Base-by-base conservation (phyloP, 345 rosid genomes). In the Lagerstroemia speciosa region DNA sequence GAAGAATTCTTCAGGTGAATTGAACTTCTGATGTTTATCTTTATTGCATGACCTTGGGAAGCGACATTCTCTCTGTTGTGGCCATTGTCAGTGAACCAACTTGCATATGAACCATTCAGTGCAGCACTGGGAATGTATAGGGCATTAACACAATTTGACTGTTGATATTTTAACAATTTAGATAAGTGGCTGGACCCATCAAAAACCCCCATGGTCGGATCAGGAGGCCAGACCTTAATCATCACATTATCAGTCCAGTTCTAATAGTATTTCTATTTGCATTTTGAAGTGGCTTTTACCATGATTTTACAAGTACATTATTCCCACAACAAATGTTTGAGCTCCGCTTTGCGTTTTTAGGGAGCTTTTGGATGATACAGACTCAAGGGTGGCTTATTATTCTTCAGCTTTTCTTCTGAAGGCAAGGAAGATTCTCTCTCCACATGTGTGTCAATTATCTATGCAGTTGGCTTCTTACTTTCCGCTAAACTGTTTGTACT, bases 321-420 rank as follows among this genome's bases (percentile, higher is more conserved):
- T 5, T 61, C 14, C 32, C 15, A 61, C 15, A 40, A 24, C 37
- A 22, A 12, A 62, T 62, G 37, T 22, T 31, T 34, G 45, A 67
- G 34, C 57, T 50, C 29, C 40, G 46, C 61, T 81, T 53, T 29
- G 55, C 38, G 71, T 77, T 76, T 60, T 75, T 90, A 94, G 99
- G 91, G 88, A 75, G 79, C 97, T 89, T 79, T 77, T 94, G 71
- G 97, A 91, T 83, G 99, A 94, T 74, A 89, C 89, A 32, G 99
- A 94, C 80, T 89, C 99, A 41, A 89, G 99, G 81, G 93, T 94
- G 53, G 97, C 99, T 31, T 94, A 91, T 87, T 89, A 89, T 80
- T 84, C 98, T 78, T 89, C 99, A 14, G 92, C 99, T 55, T 91
- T 94, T 81, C 96, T 94, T 75, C 78, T 94, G 55, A 91, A 94